phyloP scores from a whole-genome alignment of 2,329 filamentous ascomycete genomes.

The Peltaster fructicola region DNA sequence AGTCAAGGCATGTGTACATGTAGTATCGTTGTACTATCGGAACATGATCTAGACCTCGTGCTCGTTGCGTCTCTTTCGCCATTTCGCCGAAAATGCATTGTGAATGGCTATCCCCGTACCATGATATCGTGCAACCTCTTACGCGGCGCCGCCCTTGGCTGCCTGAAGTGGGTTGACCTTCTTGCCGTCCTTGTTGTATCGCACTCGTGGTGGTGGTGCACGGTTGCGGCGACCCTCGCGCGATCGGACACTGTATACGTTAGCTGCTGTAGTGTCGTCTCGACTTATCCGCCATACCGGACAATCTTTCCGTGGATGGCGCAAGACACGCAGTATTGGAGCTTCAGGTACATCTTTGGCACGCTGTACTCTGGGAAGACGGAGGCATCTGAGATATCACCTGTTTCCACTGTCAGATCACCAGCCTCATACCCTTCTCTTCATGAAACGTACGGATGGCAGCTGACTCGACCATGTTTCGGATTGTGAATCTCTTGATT shows the following conservation, averaged over 20 bases:
- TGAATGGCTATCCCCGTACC: too few species aligned
- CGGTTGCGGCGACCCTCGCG: slow-evolving; percentile 95
- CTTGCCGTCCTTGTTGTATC: slow-evolving; percentile 99
- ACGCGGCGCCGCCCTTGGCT: slow-evolving; percentile 39
- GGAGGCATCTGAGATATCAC: slow-evolving; percentile 99
- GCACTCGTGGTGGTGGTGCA: slow-evolving; percentile 87
- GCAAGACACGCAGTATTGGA: slow-evolving; percentile 99
- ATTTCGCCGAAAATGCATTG: too few species aligned
- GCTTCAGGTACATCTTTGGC: slow-evolving; percentile 99
- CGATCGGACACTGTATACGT: slow-evolving; percentile 66
- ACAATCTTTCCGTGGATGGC: slow-evolving; percentile 99
- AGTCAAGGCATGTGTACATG: too few species aligned
- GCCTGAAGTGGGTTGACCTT: slow-evolving; percentile 84
- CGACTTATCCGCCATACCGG: slow-evolving; percentile 54
- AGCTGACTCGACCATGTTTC: slow-evolving; percentile 99
- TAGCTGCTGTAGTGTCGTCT: slow-evolving; percentile 6
- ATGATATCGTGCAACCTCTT: too few species aligned
- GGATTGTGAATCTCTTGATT: slow-evolving; percentile 99
- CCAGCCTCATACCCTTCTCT: slow-evolving; percentile 4
- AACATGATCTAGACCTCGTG: too few species aligned
- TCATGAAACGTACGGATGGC: slow-evolving; percentile 89
- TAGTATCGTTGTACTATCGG: too few species aligned
- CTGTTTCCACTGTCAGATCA: slow-evolving; percentile 30
- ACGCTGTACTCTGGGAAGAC: slow-evolving; percentile 99
- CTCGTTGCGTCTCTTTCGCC: too few species aligned